Percentiles rank a stretch among this genome's conserved stretches.
Conservation (phyloP, 257 asterid species). For the Forsythia suspensa region DNA sequence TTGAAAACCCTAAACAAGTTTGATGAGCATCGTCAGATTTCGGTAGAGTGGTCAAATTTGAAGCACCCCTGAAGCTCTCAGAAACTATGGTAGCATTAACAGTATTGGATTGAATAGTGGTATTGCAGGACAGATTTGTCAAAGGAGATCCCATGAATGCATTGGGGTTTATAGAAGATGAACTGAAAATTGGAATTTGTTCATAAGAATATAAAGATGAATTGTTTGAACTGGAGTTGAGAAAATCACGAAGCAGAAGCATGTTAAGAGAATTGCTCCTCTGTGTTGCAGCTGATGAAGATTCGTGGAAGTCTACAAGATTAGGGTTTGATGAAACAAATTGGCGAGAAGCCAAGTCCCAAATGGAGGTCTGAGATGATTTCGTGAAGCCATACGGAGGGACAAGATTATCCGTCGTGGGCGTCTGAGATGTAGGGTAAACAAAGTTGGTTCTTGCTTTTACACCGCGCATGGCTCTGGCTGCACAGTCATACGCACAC, state of each 20-base stretch:
- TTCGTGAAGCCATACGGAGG: conserved; percentile 37
- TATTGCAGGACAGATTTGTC: conserved; percentile 11
- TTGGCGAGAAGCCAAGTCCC: conserved; percentile 19
- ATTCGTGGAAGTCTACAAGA: conserved; percentile 18
- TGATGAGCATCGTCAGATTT: too few species aligned
- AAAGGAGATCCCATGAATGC: conserved; percentile 23
- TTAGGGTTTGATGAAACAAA: conserved; percentile 36
- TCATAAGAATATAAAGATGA: conserved; percentile 22
- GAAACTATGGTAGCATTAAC: conserved; percentile 9
- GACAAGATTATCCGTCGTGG: conserved; percentile 27
- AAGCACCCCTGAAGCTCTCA: conserved; percentile 16
- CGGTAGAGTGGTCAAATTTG: background rate
- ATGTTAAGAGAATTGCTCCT: conserved; percentile 36
- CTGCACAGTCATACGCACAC: conserved; percentile 89
- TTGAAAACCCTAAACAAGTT: background rate
- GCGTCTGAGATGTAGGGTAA: conserved; percentile 51
- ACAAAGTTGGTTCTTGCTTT: conserved; percentile 84
- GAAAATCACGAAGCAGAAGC: conserved; percentile 44
- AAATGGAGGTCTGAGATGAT: conserved; percentile 37
- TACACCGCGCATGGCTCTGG: conserved; percentile 91
- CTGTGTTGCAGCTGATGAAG: background rate
- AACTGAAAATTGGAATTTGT: conserved; percentile 26
- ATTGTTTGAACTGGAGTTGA: conserved; percentile 24
- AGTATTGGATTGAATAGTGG: conserved; percentile 19
- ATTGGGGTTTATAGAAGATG: background rate